phyloP scores from a whole-genome alignment of 225 moss, liverwort and hornwort species.

The Asterella californica region DNA sequence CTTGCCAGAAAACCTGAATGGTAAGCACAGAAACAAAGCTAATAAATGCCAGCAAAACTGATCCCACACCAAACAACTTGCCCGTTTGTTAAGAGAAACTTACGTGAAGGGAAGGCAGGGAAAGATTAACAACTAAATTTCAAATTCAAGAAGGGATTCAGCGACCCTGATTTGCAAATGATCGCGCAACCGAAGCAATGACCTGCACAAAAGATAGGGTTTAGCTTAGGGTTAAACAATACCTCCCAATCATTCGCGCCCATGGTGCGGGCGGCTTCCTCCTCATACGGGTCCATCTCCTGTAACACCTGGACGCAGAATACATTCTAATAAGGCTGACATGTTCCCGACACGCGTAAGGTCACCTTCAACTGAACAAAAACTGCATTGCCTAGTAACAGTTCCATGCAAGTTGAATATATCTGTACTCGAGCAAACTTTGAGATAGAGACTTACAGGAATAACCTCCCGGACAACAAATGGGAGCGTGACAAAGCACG shows the following conservation, averaged over 20 bases:
- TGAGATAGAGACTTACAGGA: conserved; percentile 26
- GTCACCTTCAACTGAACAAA: background rate
- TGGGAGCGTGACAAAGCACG: conserved; percentile 40
- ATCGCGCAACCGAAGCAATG: too few relatives aligned
- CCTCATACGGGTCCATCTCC: conserved; percentile 42
- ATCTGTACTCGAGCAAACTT: background rate
- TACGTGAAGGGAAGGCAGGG: too few relatives aligned
- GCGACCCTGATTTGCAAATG: too few relatives aligned
- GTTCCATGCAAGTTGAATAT: background rate
- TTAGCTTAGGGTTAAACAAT: too few relatives aligned
- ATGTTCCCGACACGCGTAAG: background rate
- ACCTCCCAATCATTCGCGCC: conserved; percentile 46
- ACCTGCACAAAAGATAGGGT: background rate
- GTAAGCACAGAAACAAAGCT: background rate
- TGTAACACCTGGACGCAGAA: conserved; percentile 21
- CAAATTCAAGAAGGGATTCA: too few relatives aligned
- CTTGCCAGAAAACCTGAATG: conserved; percentile 34
- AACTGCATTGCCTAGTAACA: background rate
- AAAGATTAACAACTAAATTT: too few relatives aligned
- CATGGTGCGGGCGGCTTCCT: conserved; percentile 46
- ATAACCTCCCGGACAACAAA: conserved; percentile 38
- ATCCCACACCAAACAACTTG: background rate
- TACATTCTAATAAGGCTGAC: background rate
- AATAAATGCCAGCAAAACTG: background rate
- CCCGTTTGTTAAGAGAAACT: background rate